These are phyloP conservation scores for Tolypocladium sp. DNA, from an alignment of 2,329 filamentous ascomycete species.

Conservation along the genomic window DNA sequence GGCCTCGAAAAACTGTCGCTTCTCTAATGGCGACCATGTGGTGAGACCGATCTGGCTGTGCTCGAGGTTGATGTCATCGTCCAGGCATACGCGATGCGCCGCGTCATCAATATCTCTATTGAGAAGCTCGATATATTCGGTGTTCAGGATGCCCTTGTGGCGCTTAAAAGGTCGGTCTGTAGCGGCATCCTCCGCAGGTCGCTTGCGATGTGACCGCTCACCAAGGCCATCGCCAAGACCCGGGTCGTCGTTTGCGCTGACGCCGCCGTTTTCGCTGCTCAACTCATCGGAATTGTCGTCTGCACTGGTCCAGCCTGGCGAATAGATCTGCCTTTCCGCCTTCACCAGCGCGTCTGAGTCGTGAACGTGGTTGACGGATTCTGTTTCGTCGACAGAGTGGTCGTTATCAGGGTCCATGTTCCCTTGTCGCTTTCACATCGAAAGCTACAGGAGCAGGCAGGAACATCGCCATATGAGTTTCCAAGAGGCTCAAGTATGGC, in stretches of 20 bases:
- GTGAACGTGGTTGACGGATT: background rate
- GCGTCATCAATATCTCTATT: slow-evolving; percentile 52
- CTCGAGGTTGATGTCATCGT: slow-evolving; percentile 21
- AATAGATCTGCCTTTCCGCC: background rate
- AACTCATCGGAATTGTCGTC: background rate
- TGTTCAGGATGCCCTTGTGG: slow-evolving; percentile 31
- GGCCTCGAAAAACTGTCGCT: slow-evolving; percentile 57
- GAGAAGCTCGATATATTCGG: slow-evolving; percentile 38
- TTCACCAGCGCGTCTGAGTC: background rate
- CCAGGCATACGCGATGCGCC: slow-evolving; percentile 24
- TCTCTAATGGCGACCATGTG: slow-evolving; percentile 63
- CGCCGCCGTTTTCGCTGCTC: slow-evolving; percentile 2
- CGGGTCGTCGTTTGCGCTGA: background rate
- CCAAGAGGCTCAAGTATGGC: background rate
- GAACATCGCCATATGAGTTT: background rate
- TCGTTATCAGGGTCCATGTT: slow-evolving; percentile 21
- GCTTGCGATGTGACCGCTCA: slow-evolving; percentile 17
- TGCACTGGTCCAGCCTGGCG: background rate
- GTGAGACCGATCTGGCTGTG: slow-evolving; percentile 57
- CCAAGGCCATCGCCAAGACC: slow-evolving; percentile 1
- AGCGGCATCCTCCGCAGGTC: slow-evolving; percentile 14
- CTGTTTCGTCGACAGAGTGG: slow-evolving; percentile 4
- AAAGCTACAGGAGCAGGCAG: slow-evolving; percentile 7
- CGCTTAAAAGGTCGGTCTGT: slow-evolving; percentile 33
- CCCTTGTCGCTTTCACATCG: slow-evolving; percentile 10